Base-by-base conservation (phyloP, 2,329 filamentous ascomycete species). In the Colletotrichum cordylinicola region DNA sequence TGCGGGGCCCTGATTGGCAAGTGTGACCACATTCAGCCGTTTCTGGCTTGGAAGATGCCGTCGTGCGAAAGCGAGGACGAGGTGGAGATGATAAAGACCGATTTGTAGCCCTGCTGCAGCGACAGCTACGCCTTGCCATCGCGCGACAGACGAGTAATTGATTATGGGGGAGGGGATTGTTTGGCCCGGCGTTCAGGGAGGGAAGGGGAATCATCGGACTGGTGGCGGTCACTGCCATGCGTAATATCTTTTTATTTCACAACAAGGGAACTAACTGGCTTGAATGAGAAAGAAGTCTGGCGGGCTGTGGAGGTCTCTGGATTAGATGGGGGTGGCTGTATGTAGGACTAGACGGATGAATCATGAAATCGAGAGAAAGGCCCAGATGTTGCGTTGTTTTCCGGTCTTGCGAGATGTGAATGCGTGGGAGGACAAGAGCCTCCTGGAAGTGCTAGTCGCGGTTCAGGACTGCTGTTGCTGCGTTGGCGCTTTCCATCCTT, bases 151-250 rank as follows among this genome's bases (percentile, higher is more conserved):
- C 10, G 39, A 24, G 9, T 35, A 15, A n/a, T 58, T 55, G 21
- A 24, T 48, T 61, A n/a, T 52, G n/a, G 3, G 61, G 24, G 16
- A 58, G 55, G 9, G 39, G 18, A 60, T 64, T 33, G 7, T 35
- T 74, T 69, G 70, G 74, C 74, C 70, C 60, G 74, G 74, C 74
- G 74, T 76, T 76, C n/a, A 31, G 58, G 74, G 31, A 10, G 24
- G 39, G 21, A 55, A 15, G 61, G 52, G 39, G 24, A 31, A 58
- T 60, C 10, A 33, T 60, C 56, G 48, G 43, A 70, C 37, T 37
- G 43, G 43, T 61, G 64, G 35, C 35, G 65, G 74, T 15, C 8
- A 52, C 58, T 52, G 64, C 58, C 18, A 67, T 68, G 58, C 60
- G 43, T 74, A 69, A 74, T 69, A 64, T 24, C 64, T 52, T 71